Percentiles rank a stretch among this genome's conserved stretches.
phyloP scores from a whole-genome alignment of 2,329 filamentous ascomycete species.

The Hymenoscyphus repandus region DNA sequence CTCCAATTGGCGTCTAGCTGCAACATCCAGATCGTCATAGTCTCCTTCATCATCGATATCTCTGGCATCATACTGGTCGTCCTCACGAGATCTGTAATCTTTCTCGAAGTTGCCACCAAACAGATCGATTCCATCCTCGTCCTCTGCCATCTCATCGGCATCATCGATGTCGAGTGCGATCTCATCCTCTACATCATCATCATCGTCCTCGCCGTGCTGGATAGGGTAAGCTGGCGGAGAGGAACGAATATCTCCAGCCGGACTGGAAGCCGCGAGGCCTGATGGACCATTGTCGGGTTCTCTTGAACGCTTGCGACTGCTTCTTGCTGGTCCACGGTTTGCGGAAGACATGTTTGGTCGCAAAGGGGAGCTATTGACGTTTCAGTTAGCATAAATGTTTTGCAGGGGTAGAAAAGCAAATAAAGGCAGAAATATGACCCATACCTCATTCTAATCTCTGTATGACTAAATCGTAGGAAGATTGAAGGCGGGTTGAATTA shows the following conservation, averaged over 20 bases:
- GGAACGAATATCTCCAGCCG: slow-evolving; percentile 50
- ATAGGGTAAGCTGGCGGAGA: slow-evolving; percentile 59
- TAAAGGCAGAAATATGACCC: slow-evolving; percentile 7
- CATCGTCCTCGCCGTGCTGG: slow-evolving; percentile 59
- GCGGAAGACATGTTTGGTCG: slow-evolving; percentile 75
- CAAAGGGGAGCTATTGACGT: slow-evolving; percentile 65
- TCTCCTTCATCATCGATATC: slow-evolving; percentile 76
- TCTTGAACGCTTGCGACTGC: slow-evolving; percentile 57
- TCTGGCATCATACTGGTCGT: slow-evolving; percentile 64
- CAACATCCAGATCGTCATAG: slow-evolving; percentile 64
- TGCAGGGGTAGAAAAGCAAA: slow-evolving; percentile 10
- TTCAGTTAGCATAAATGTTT: slow-evolving; percentile 26
- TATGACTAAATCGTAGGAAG: neutral
- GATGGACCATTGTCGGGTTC: slow-evolving; percentile 60
- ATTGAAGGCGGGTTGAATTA: neutral
- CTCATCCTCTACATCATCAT: slow-evolving; percentile 67
- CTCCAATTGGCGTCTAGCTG: slow-evolving; percentile 64
- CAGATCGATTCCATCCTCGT: slow-evolving; percentile 73
- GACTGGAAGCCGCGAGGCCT: slow-evolving; percentile 48
- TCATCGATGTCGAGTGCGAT: slow-evolving; percentile 70
- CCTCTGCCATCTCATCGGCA: slow-evolving; percentile 75
- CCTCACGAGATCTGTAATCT: slow-evolving; percentile 63
- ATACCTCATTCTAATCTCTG: slow-evolving; percentile 31
- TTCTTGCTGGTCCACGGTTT: slow-evolving; percentile 62
- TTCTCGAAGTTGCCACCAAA: slow-evolving; percentile 69